Evolutionary conservation across 805 yeast genomes (phyloP).

Genomic region (Metschnikowia continentalis): DNA sequence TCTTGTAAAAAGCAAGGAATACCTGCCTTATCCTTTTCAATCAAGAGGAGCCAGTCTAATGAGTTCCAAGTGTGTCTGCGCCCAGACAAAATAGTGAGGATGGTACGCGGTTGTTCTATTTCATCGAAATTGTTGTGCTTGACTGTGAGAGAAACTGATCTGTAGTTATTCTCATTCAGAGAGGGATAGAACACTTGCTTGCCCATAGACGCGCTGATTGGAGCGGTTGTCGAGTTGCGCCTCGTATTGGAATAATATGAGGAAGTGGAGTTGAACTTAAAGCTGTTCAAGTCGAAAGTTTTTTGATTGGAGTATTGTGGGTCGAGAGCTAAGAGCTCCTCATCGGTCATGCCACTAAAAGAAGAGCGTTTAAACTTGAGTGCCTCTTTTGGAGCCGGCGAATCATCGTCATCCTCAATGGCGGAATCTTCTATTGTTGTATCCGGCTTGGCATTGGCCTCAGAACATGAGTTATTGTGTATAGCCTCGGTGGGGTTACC

Average conservation of each 20-base stretch:
- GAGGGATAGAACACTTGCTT: slow-evolving; percentile 24
- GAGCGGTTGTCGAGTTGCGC: slow-evolving; percentile 7
- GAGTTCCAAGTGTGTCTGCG: slow-evolving; percentile 44
- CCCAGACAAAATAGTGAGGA: slow-evolving; percentile 37
- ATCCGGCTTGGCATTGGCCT: not conserved
- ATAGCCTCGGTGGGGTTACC: not conserved
- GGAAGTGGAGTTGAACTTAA: slow-evolving; percentile 39
- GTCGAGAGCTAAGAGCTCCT: slow-evolving; percentile 52
- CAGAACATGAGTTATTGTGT: not conserved
- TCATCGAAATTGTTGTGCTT: slow-evolving; percentile 39
- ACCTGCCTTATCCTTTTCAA: slow-evolving; percentile 6
- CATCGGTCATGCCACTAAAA: slow-evolving; percentile 49
- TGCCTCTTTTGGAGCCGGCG: slow-evolving; percentile 3
- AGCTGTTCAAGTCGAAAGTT: slow-evolving; percentile 37
- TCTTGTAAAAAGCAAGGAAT: slow-evolving; percentile 26
- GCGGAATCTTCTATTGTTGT: not conserved
- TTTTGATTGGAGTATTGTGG: slow-evolving; percentile 45
- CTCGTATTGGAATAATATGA: slow-evolving; percentile 14
- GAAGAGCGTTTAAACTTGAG: slow-evolving; percentile 36
- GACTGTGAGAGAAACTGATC: slow-evolving; percentile 37
- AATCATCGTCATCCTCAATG: slow-evolving; percentile 5
- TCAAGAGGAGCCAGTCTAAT: slow-evolving; percentile 34
- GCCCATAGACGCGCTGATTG: not conserved
- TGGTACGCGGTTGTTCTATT: slow-evolving; percentile 21
- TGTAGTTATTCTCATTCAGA: slow-evolving; percentile 42